Conservation (phyloP, 2,329 filamentous ascomycete genomes). For the Pyrenophora tritici-repentis region DNA sequence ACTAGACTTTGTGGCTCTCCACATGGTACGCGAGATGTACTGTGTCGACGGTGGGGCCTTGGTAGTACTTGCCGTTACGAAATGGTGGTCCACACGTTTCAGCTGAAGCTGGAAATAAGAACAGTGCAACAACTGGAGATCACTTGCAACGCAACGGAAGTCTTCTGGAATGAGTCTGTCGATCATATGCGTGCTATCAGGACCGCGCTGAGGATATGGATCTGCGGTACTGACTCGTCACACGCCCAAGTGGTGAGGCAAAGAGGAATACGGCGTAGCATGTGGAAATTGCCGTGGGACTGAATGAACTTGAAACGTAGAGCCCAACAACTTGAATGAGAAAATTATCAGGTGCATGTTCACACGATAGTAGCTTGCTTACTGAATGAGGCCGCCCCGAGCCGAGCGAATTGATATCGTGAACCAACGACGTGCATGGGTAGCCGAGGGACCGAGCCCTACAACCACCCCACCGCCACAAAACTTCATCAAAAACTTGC, state of each 20-base stretch:
- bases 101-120: neutral
- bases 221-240: constrained; percentile 12
- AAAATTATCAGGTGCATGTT: neutral
- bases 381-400: neutral
- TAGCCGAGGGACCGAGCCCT: neutral
- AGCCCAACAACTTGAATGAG: neutral
- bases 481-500: neutral
- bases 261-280: neutral
- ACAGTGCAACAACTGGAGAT: neutral
- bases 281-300: neutral
- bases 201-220: constrained; percentile 1
- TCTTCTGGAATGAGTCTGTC: constrained; percentile 6
- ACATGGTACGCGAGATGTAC: constrained; percentile 12
- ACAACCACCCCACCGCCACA: neutral
- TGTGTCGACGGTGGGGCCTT: neutral
- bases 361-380: neutral
- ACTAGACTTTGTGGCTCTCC: constrained; percentile 2
- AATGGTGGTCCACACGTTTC: neutral
- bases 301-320: neutral
- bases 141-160: constrained; percentile 7
- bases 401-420: neutral
- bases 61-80: neutral
- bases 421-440: neutral
- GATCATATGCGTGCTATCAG: constrained; percentile 4
- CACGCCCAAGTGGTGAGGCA: constrained; percentile 4